phyloP scores from a whole-genome alignment of 768 basidiomycete species.

The Hysterangium stoloniferum region DNA sequence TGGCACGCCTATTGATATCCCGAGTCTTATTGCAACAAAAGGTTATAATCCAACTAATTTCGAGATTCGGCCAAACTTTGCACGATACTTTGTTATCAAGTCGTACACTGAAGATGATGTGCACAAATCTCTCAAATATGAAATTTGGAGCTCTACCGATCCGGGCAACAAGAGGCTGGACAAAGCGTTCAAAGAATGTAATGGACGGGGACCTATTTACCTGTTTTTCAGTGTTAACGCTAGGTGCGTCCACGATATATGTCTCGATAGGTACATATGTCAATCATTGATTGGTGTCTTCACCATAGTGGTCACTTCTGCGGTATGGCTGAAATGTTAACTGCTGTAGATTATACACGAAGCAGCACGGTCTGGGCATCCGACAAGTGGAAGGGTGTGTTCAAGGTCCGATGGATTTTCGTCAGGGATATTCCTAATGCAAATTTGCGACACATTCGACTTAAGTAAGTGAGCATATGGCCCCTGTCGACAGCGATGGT shows the following conservation, averaged over 20 bases:
- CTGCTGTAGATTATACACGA: constrained; percentile 88
- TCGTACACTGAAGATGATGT: constrained; percentile 99
- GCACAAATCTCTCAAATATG: constrained; percentile 95
- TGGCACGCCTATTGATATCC: constrained; percentile 74
- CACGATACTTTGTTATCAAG: constrained; percentile 96
- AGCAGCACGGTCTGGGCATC: constrained; percentile 98
- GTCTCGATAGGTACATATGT: background rate
- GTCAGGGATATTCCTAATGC: constrained; percentile 93
- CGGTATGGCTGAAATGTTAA: constrained; percentile 97
- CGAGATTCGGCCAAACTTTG: constrained; percentile 72
- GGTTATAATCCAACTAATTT: constrained; percentile 88
- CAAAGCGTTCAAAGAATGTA: constrained; percentile 94
- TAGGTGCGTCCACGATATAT: constrained; percentile 33
- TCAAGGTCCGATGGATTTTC: constrained; percentile 97
- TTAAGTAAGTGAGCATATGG: constrained; percentile 47
- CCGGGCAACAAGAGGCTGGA: constrained; percentile 97
- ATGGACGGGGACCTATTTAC: constrained; percentile 88
- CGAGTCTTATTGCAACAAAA: constrained; percentile 75
- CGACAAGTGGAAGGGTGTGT: constrained; percentile 99
- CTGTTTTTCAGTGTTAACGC: constrained; percentile 98
- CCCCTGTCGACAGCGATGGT: background rate
- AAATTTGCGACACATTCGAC: constrained; percentile 79
- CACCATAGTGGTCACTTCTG: constrained; percentile 83
- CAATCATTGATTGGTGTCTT: background rate
- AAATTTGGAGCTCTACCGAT: constrained; percentile 97